Conservation (phyloP, 1,284 basidiomycete genomes). For the Sporisorium graminicola region DNA sequence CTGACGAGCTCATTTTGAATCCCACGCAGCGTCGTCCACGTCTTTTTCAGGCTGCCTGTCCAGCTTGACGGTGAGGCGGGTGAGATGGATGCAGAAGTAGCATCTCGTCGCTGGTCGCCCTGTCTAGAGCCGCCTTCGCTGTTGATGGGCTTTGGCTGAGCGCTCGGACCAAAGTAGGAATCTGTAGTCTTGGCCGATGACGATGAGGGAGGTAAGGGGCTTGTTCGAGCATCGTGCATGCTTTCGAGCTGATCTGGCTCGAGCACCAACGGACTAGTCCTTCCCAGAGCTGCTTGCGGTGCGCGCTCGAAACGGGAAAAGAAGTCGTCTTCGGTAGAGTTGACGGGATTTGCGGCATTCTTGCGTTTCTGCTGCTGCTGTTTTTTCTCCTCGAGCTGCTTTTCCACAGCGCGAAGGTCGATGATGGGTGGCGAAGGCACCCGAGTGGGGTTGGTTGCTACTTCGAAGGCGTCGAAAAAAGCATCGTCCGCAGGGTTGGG, state of each 20-base stretch:
- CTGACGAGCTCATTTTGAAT: constrained; percentile 45
- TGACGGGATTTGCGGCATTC: neutral
- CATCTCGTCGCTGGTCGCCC: constrained; percentile 11
- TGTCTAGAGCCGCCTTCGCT: neutral
- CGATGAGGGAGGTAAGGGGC: constrained; percentile 35
- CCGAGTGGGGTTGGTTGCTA: constrained; percentile 35
- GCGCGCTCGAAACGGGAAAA: constrained; percentile 53
- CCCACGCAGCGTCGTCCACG: constrained; percentile 55
- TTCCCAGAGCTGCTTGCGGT: constrained; percentile 40
- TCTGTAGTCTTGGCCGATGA: constrained; percentile 16
- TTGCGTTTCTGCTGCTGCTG: constrained; percentile 24
- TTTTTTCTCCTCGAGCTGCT: constrained; percentile 51
- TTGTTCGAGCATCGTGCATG: constrained; percentile 54
- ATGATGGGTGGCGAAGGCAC: constrained; percentile 61
- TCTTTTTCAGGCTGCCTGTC: constrained; percentile 54
- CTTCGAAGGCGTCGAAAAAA: constrained; percentile 54
- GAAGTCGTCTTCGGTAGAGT: constrained; percentile 49
- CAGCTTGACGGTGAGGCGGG: constrained; percentile 43
- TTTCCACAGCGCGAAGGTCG: constrained; percentile 64
- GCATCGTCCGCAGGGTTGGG: constrained; percentile 51
- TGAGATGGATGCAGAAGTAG: constrained; percentile 11
- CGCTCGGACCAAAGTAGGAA: constrained; percentile 38
- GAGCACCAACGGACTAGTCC: constrained; percentile 40
- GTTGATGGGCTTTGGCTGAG: constrained; percentile 37
- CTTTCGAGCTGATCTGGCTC: constrained; percentile 53